Percentiles rank a stretch among this genome's conserved stretches.
Conservation (phyloP, 208 protist genomes). For the Wallacemonas sp. region DNA sequence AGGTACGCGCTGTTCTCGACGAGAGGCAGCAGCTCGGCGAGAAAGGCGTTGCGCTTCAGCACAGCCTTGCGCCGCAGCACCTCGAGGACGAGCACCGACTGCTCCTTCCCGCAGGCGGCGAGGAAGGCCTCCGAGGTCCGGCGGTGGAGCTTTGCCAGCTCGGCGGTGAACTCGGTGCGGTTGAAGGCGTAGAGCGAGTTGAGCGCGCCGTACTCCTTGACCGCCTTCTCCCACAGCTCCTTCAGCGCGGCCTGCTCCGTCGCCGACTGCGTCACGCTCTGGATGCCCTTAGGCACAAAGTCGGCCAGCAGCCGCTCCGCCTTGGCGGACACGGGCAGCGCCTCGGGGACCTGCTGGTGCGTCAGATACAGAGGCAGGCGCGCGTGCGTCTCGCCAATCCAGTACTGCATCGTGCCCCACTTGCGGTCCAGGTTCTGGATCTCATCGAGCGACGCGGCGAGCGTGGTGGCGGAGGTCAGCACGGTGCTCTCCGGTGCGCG, state of each 20-base stretch:
- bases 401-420: constrained; percentile 74
- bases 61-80: constrained; percentile 72
- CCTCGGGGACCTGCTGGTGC: constrained; percentile 41
- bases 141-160: constrained; percentile 38
- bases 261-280: constrained; percentile 24
- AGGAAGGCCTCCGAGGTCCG: constrained; percentile 25
- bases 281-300: constrained; percentile 58
- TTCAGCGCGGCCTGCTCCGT: constrained; percentile 3
- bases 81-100: constrained; percentile 63
- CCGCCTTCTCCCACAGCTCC: constrained; percentile 45
- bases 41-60: constrained; percentile 55
- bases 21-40: constrained; percentile 55
- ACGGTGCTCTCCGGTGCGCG: constrained; percentile 60
- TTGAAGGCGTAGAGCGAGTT: constrained; percentile 52
- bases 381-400: constrained; percentile 61
- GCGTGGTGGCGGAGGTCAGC: constrained; percentile 24
- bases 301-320: constrained; percentile 57
- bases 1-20: constrained; percentile 52
- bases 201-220: constrained; percentile 33
- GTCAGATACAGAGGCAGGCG: constrained; percentile 64
- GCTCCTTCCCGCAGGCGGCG: constrained; percentile 27
- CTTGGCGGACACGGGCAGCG: constrained; percentile 56
- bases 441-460: constrained; percentile 64
- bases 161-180: constrained; percentile 44
- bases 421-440: constrained; percentile 25